A percentile compares a stretch with the other conserved stretches of the same genome.
Conservation (phyloP, 768 basidiomycete species). For the Suillus weaverae region DNA sequence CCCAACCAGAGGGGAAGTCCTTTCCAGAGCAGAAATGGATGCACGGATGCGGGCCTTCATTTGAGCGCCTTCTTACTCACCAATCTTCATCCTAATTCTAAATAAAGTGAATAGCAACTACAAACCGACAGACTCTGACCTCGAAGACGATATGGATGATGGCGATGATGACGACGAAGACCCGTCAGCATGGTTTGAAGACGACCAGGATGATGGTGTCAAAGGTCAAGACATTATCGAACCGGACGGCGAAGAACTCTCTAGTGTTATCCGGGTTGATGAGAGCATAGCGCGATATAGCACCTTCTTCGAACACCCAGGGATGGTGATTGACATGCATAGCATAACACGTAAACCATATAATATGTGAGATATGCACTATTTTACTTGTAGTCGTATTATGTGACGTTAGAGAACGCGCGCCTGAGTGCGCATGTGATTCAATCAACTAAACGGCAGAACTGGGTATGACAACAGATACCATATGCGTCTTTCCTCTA, state of each 20-base stretch:
- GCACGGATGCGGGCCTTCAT: slow-evolving; percentile 83
- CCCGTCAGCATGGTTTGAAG: slow-evolving; percentile 76
- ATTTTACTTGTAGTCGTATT: slow-evolving; percentile 16
- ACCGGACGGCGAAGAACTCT: slow-evolving; percentile 70
- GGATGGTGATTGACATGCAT: slow-evolving; percentile 40
- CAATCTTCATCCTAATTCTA: slow-evolving; percentile 14
- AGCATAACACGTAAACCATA: slow-evolving; percentile 20
- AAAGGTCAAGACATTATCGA: slow-evolving; percentile 79
- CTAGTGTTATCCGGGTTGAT: slow-evolving; percentile 74
- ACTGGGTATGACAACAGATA: not conserved
- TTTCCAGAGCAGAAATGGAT: slow-evolving; percentile 67
- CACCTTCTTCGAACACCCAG: slow-evolving; percentile 72
- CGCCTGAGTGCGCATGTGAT: slow-evolving; percentile 5
- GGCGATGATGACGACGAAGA: slow-evolving; percentile 64
- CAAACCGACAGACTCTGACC: slow-evolving; percentile 77
- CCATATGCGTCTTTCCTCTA: slow-evolving; percentile 25
- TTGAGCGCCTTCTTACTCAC: slow-evolving; percentile 39
- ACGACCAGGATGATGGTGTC: slow-evolving; percentile 82
- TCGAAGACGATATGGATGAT: slow-evolving; percentile 61
- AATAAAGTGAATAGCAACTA: slow-evolving; percentile 53
- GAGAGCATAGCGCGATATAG: slow-evolving; percentile 57
- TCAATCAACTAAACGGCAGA: not conserved
- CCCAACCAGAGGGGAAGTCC: slow-evolving; percentile 55
- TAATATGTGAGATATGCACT: slow-evolving; percentile 23
- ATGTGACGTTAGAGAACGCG: slow-evolving; percentile 7